Evolutionary conservation across 192 early-diverging fungal species (phyloP).

Genomic region (Coemansia sp.): DNA sequence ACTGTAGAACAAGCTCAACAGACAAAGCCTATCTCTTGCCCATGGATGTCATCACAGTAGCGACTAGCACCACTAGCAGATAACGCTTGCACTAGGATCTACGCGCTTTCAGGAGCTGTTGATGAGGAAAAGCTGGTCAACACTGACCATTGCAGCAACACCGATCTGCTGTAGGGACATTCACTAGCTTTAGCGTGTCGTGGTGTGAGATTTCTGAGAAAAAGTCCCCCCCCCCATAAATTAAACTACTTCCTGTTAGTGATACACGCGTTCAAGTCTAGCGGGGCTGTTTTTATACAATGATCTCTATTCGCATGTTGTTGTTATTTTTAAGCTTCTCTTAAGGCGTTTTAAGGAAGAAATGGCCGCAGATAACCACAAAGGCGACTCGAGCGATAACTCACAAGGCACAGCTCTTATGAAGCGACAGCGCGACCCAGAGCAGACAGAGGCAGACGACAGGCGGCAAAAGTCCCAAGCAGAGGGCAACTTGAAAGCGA

Average conservation of each 20-base stretch:
- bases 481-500: constrained; percentile 54
- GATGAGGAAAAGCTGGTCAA: no score
- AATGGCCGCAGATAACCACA: constrained; percentile 1
- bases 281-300: not conserved
- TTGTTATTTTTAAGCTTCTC: not conserved
- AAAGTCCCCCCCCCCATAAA: constrained; percentile 1
- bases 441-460: not conserved
- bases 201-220: no score
- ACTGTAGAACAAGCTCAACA: constrained; percentile 55
- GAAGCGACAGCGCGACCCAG: constrained; percentile 3
- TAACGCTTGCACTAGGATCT: no score
- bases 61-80: no score
- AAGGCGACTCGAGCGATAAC: not conserved
- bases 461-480: not conserved
- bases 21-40: no score
- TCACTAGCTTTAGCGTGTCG: no score
- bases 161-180: no score
- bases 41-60: no score
- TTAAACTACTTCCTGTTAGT: not conserved
- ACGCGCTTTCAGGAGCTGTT: no score
- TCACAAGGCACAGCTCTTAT: not conserved
- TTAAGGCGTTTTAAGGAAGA: not conserved
- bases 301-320: not conserved
- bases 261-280: not conserved
- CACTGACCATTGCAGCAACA: no score